Percentiles rank a stretch among this genome's conserved stretches.
Conservation (phyloP, 2,329 filamentous ascomycete species). For the Salinomyces thailandicus region DNA sequence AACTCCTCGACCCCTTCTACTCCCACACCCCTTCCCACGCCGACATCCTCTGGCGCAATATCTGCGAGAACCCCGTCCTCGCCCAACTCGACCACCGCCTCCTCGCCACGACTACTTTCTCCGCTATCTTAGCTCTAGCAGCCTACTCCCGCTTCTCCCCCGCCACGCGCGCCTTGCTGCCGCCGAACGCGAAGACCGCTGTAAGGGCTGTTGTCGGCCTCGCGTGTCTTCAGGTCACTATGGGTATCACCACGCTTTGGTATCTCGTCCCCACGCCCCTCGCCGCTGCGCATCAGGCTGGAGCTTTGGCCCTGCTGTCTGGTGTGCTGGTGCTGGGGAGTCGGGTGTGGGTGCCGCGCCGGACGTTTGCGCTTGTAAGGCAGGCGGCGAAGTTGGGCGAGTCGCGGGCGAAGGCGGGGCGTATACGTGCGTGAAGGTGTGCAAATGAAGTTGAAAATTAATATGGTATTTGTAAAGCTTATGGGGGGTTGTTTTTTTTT, state of each 20-base stretch:
- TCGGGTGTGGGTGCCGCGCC: conserved; percentile 60
- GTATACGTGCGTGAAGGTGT: too few species aligned
- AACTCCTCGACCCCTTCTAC: conserved; percentile 82
- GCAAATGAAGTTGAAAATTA: too few species aligned
- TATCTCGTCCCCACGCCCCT: conserved; percentile 87
- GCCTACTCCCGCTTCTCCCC: conserved; percentile 64
- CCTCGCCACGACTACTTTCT: conserved; percentile 81
- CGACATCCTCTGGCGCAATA: conserved; percentile 93
- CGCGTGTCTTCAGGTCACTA: conserved; percentile 65
- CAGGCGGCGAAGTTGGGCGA: conserved; percentile 10
- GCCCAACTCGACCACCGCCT: conserved; percentile 95
- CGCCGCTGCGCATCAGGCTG: conserved; percentile 86
- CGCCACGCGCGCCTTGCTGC: conserved; percentile 49
- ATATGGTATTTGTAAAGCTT: too few species aligned
- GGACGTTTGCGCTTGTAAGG: conserved; percentile 15
- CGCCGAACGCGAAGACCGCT: conserved; percentile 56
- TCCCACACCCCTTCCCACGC: conserved; percentile 63
- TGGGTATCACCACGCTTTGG: conserved; percentile 84
- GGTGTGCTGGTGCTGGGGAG: conserved; percentile 71
- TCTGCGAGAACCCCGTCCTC: conserved; percentile 90
- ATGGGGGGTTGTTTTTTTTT: too few species aligned
- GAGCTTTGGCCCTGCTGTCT: conserved; percentile 72
- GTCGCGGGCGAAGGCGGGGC: neutral
- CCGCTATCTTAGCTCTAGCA: conserved; percentile 65
- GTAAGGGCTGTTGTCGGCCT: conserved; percentile 74